Percentiles rank a stretch among this genome's conserved stretches.
phyloP scores from a whole-genome alignment of 2,329 filamentous ascomycete species.

The Colletotrichum orbiculare region DNA sequence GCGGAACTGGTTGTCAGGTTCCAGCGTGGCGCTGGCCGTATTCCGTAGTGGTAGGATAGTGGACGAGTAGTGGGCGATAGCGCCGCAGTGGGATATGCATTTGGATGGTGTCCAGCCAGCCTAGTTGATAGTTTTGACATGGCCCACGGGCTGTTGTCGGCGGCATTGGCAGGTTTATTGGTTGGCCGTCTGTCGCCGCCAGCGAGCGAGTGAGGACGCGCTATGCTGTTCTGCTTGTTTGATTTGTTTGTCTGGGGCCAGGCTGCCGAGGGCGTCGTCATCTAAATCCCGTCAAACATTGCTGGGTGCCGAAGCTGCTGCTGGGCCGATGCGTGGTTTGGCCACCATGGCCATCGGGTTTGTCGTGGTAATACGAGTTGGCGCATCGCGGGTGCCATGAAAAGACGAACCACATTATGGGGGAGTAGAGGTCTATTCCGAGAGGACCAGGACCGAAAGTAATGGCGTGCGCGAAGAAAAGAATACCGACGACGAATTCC shows the following conservation, averaged over 20 bases:
- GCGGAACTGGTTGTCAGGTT: constrained; percentile 28
- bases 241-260: constrained; percentile 10
- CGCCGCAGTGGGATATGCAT: constrained; percentile 31
- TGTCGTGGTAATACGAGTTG: neutral
- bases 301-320: constrained; percentile 10
- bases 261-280: constrained; percentile 12
- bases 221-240: constrained; percentile 5
- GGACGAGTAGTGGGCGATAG: constrained; percentile 12
- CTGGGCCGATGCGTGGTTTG: constrained; percentile 16
- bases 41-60: constrained; percentile 21
- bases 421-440: neutral
- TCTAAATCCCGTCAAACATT: neutral
- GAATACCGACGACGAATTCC: neutral
- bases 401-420: no score
- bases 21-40: constrained; percentile 24
- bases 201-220: constrained; percentile 14
- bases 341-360: neutral
- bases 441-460: neutral
- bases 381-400: neutral
- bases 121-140: neutral
- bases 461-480: neutral
- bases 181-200: constrained; percentile 7
- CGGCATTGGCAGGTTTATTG: constrained; percentile 16
- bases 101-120: constrained; percentile 19
- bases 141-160: constrained; percentile 23